Evolutionary conservation across 371 early-diverging fungal species (phyloP).

Genomic region (Funneliformis caledonium): DNA sequence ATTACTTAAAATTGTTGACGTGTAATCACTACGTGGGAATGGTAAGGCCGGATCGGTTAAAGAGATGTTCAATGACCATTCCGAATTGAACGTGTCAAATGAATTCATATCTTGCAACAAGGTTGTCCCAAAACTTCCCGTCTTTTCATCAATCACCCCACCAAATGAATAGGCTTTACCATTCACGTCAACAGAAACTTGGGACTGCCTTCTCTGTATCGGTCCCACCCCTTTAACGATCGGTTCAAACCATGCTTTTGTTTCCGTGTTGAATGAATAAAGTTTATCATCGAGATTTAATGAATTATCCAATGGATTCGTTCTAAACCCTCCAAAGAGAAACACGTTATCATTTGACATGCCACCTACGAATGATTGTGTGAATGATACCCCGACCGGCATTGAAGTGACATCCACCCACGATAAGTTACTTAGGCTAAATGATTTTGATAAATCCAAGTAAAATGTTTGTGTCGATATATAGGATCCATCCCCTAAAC

Average conservation of each 20-base stretch:
- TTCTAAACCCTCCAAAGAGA: not conserved
- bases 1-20: not conserved
- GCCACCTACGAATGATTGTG: not conserved
- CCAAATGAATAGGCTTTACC: slow-evolving; percentile 1
- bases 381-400: not conserved
- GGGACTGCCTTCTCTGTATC: not conserved
- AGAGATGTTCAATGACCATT: not conserved
- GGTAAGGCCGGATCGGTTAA: not conserved
- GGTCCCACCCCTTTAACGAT: not conserved
- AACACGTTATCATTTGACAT: not conserved
- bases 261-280: not conserved
- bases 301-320: not conserved
- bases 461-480: not conserved
- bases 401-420: not conserved
- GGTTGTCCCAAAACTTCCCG: not conserved
- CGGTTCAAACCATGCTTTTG: not conserved
- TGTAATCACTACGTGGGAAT: not conserved
- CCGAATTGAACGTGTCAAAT: not conserved
- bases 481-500: not conserved
- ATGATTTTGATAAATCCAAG: slow-evolving; percentile 1
- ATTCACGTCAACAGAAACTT: not conserved
- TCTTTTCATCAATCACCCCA: not conserved
- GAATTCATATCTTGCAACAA: not conserved
- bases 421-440: not conserved
- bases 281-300: not conserved